Evolutionary conservation across 805 yeast species (phyloP), one percentile per base, ranked within the genome.

Genomic region (Komagataella pseudopastoris): DNA sequence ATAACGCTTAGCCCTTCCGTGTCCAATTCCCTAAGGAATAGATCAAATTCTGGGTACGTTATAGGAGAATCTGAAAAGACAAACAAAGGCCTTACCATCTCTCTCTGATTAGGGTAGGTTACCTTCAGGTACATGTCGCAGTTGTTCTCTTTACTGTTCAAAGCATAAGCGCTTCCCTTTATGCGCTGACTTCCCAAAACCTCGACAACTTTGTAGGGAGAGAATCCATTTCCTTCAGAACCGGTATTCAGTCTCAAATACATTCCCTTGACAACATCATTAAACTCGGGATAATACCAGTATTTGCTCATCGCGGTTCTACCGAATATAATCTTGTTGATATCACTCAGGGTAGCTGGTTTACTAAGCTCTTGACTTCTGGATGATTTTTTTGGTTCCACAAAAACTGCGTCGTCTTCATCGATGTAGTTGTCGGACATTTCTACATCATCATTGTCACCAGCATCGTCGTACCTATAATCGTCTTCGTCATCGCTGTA

Each of bases 201-300:
- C 61, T 79, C 83, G 49, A 91, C 95, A 78, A 91, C 76, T 59
- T 97, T 76, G 67, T 93, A 91, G 51, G 78, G 77, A 8, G 83
- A 76, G 59, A 72, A 71, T 30, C 83, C 79, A 10, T 81, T 77
- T 47, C 80, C 74, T 52, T 74, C 75, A 59, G 83, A 84, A 7
- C 96, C 96, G 52, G 93, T 77, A 63, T 88, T 89, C 51, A 93
- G 81, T 57, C 90, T 78, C 43, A 90, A 95, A 63, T 74, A 88
- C 49, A 95, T 81, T 18, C 88, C 95, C 17, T 76, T 71, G 14
- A 88, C 77, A 0, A 77, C 75, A 17, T 78, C 80, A 48, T 77
- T 80, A 64, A 95, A 90, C 39, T 81, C 89, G 10, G 93, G 90
- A 66, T 89, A 83, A 64, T 81, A 89, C 61, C 90, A 80, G 62